phyloP scores from a whole-genome alignment of 169 alveolate species.

The Babesia sp. region DNA sequence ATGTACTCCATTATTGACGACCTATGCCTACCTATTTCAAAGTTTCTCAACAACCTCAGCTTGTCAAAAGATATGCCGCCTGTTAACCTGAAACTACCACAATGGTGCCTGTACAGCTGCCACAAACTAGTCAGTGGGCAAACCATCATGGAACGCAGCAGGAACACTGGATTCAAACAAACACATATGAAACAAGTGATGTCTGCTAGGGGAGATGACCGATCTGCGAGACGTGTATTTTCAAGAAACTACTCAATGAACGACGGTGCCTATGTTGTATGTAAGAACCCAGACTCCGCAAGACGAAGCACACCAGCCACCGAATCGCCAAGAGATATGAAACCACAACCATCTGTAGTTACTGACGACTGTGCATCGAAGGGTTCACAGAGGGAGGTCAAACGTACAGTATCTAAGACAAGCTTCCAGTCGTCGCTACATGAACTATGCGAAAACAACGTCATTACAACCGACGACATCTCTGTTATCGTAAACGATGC shows the following conservation, averaged over 20 bases:
- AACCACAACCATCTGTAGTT: neutral
- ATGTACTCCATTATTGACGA: constrained; percentile 71
- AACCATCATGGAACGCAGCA: constrained; percentile 17
- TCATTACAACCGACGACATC: constrained; percentile 48
- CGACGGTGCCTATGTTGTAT: neutral
- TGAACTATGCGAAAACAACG: constrained; percentile 44
- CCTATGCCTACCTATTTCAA: constrained; percentile 42
- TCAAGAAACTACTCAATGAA: constrained; percentile 11
- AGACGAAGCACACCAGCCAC: neutral
- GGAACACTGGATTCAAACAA: neutral
- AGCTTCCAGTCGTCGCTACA: constrained; percentile 57
- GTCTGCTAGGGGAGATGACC: constrained; percentile 10
- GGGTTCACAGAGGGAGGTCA: constrained; percentile 3
- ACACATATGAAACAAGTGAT: constrained; percentile 6
- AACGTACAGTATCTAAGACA: constrained; percentile 44
- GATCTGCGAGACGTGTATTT: neutral
- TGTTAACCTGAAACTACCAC: constrained; percentile 43
- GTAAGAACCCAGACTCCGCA: neutral
- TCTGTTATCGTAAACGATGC: constrained; percentile 64
- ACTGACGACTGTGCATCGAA: neutral
- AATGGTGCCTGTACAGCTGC: constrained; percentile 63
- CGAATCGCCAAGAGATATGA: neutral
- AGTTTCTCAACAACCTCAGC: constrained; percentile 34
- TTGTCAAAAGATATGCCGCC: constrained; percentile 21
- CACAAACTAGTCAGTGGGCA: constrained; percentile 30